phyloP scores from a whole-genome alignment of 2,329 filamentous ascomycete genomes.

The Sodiomyces alkalinus region DNA sequence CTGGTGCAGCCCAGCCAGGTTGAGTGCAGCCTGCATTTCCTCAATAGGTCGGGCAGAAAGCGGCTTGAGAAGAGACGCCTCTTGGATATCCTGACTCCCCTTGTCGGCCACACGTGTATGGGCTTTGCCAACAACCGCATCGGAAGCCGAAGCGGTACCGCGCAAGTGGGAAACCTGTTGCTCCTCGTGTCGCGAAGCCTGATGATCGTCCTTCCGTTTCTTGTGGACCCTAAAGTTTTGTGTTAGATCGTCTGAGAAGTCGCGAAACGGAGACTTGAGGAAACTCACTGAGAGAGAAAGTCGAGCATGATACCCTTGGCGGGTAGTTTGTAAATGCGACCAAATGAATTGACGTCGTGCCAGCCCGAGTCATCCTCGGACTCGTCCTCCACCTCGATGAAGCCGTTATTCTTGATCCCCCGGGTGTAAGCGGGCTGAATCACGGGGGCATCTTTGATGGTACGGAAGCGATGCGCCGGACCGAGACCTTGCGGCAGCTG shows the following conservation, averaged over 20 bases:
- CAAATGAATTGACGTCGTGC: conserved; percentile 43
- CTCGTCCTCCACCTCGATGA: conserved; percentile 52
- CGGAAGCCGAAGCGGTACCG: no score
- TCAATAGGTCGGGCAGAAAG: no score
- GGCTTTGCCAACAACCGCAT: no score
- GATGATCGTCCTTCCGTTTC: no score
- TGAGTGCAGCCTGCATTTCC: conserved; percentile 52
- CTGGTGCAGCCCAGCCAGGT: conserved; percentile 41
- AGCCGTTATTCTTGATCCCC: conserved; percentile 55
- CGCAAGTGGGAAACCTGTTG: no score
- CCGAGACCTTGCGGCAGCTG: conserved; percentile 39
- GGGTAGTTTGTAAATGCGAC: conserved; percentile 48
- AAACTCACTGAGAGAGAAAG: conserved; percentile 50
- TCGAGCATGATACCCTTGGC: conserved; percentile 52
- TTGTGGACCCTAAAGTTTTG: conserved; percentile 16
- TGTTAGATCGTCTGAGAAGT: conserved; percentile 6
- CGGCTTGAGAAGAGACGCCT: background rate
- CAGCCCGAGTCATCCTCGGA: conserved; percentile 40
- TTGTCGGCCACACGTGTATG: no score
- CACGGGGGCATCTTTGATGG: conserved; percentile 36
- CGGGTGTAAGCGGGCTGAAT: conserved; percentile 41
- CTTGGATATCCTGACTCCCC: no score
- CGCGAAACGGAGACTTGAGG: no score
- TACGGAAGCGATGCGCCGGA: conserved; percentile 46
- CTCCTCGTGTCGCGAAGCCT: no score